Evolutionary conservation across 2,329 filamentous ascomycete genomes (phyloP).

Genomic region (Clathrospora elynae): DNA sequence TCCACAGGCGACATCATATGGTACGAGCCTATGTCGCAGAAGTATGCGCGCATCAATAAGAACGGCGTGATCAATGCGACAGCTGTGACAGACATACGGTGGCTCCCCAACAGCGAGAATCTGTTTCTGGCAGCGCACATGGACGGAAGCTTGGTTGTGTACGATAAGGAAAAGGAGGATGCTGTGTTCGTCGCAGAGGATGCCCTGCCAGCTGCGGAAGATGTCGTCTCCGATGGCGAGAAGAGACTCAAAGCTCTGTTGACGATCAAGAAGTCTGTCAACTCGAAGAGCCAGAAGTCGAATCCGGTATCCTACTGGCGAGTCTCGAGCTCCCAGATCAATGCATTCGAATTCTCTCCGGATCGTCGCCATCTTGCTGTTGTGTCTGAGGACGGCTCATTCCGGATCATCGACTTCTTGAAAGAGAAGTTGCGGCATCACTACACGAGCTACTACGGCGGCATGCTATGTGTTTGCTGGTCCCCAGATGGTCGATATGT

Average conservation of each 20-base stretch:
- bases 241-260: slow-evolving; percentile 53
- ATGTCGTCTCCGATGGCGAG: slow-evolving; percentile 40
- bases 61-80: slow-evolving; percentile 90
- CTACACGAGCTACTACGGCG: slow-evolving; percentile 91
- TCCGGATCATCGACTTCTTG: slow-evolving; percentile 90
- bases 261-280: slow-evolving; percentile 85
- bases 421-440: slow-evolving; percentile 89
- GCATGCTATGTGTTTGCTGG: slow-evolving; percentile 92
- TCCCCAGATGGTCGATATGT: slow-evolving; percentile 97
- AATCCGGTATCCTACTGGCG: slow-evolving; percentile 96
- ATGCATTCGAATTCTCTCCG: slow-evolving; percentile 89
- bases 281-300: slow-evolving; percentile 88
- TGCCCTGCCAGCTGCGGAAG: slow-evolving; percentile 27
- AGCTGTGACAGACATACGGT: slow-evolving; percentile 83
- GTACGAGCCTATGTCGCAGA: slow-evolving; percentile 96
- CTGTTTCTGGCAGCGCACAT: slow-evolving; percentile 90
- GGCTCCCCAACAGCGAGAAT: slow-evolving; percentile 93
- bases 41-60: slow-evolving; percentile 95
- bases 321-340: slow-evolving; percentile 86
- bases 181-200: slow-evolving; percentile 76
- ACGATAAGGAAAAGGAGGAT: slow-evolving; percentile 97
- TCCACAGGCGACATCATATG: slow-evolving; percentile 97
- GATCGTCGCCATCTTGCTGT: slow-evolving; percentile 86
- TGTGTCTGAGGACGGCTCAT: slow-evolving; percentile 86
- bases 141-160: slow-evolving; percentile 89